phyloP scores from a whole-genome alignment of 352 stramenopile species.

The Globisporangium echinulatum region DNA sequence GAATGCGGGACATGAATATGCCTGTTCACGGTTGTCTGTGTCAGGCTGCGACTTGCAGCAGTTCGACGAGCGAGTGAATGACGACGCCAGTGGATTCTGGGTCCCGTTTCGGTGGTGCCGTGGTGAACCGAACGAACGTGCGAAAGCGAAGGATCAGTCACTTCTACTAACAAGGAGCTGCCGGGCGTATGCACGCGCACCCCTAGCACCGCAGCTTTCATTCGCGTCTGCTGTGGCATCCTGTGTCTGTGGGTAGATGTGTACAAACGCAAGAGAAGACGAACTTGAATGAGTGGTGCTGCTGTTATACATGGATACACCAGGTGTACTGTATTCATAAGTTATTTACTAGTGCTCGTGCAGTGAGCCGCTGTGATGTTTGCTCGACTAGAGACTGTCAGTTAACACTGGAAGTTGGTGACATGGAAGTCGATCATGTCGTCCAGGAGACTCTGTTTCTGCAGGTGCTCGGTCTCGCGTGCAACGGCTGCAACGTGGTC shows the following conservation, averaged over 20 bases:
- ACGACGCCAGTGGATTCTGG: not conserved
- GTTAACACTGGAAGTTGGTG: conserved; percentile 22
- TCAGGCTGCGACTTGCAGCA: not conserved
- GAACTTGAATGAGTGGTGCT: no score
- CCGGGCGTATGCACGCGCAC: not conserved
- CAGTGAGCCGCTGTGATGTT: not conserved
- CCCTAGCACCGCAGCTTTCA: not conserved
- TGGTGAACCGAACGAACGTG: not conserved
- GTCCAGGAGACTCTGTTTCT: conserved; percentile 25
- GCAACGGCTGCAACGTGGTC: not conserved
- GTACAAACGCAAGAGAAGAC: not conserved
- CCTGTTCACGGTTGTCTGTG: no score
- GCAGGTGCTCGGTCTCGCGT: conserved; percentile 5
- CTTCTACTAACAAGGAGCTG: not conserved
- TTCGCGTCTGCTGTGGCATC: not conserved
- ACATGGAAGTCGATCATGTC: conserved; percentile 50
- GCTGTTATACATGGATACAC: no score
- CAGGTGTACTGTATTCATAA: not conserved
- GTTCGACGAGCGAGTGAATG: not conserved
- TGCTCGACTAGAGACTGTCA: not conserved
- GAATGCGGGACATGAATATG: no score
- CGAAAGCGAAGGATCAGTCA: not conserved
- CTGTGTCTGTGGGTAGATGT: not conserved
- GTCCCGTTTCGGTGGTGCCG: not conserved
- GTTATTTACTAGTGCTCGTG: conserved; percentile 2